Evolutionary conservation across 1,139 yeast genomes (phyloP), one percentile per base, ranked within the genome.

Genomic region (Hyphopichia buzzinii): DNA sequence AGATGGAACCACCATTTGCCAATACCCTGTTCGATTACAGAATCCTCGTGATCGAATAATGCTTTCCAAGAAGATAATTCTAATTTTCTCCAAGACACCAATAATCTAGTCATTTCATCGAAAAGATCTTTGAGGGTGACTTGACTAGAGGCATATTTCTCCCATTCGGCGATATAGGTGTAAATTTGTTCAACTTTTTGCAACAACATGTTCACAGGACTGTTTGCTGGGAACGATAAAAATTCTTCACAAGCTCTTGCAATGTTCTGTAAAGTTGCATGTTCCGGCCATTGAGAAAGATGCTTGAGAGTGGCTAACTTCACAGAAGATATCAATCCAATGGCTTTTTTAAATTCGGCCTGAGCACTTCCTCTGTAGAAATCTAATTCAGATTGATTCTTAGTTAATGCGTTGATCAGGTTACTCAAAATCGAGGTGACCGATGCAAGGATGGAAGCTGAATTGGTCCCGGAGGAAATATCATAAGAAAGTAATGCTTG

Each of bases 1-100:
- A 92, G 65, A 54, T 89, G 79, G 64, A 84, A 90, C 96, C 97
- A 92, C 95, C 95, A 88, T 46, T 76, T 77, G 13, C 95, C 89
- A 36, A 83, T 64, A 6, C 61, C 67, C 33, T 66, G 67, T 39
- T 73, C 72, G n/a, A 76, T 54, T 0, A 63, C 62, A 11, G 49
- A 44, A 37, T 84, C 88, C 56, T 92, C 98, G 38, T 74, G 68
- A 14, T 62, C 68, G 52, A 94, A 84, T 31, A 94, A 69, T 5
- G 81, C 70, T 36, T 81, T 81, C 97, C 97, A 94, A 3, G 95
- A 81, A 0, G 83, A 69, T 35, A 94, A 72, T 55, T 94, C 99
- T 31, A 90, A 60, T 48, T 80, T 78, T 63, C 99, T 79, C 98
- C 98, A 94, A 0, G 84, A 73, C 2, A 94, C 90, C 48, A 94